Evolutionary conservation across 2,329 filamentous ascomycete species (phyloP), one percentile per base, ranked within the genome.

Genomic region (Hymenoscyphus repandus): DNA sequence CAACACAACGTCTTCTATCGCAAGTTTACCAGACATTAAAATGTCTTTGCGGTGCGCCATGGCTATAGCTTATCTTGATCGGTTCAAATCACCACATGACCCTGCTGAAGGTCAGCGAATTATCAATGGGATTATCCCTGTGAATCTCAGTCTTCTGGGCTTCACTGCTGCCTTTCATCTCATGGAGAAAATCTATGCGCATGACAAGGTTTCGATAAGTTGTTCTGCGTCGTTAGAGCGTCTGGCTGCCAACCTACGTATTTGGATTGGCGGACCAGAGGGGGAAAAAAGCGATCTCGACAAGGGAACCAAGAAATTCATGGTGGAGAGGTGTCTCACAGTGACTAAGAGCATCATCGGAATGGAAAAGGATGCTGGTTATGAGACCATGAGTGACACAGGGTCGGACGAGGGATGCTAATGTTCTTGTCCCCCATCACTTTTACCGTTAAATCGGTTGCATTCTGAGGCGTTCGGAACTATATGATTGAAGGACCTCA

Each of bases 331-430:
- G 46, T 85, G 80, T 53, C 64, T 84, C 15, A 61, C 66, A 10
- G 73, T 84, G 33, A 80, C 76, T 12, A 80, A 79, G 62, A 74
- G 69, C 45, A 69, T 79, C 34, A 74, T 82, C 6, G 79, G 80
- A 7, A 82, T 84, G 74, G 76, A 81, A 74, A 80, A 51, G 40
- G 81, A 84, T 58, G 71, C 76, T 1, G 80, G 80, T 6, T 83
- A 83, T 63, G 79, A 73, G 43, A 82, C 74, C 55, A 77, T 79
- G 72, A 76, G 72, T 52, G 77, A 79, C 20, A 58, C 59, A 22
- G 63, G 61, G 36, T 44, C 31, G 18, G 57, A 54, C 20, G 64
- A 61, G 32, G 63, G 60, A 46, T 66, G 62, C 55, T 63, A 50
- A 49, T 27, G 22, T 27, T 27, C n/a, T n/a, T n/a, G n/a, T 27